These are phyloP conservation scores for Trametes elegans DNA, from an alignment of 768 basidiomycete genomes.

Conservation along the genomic window DNA sequence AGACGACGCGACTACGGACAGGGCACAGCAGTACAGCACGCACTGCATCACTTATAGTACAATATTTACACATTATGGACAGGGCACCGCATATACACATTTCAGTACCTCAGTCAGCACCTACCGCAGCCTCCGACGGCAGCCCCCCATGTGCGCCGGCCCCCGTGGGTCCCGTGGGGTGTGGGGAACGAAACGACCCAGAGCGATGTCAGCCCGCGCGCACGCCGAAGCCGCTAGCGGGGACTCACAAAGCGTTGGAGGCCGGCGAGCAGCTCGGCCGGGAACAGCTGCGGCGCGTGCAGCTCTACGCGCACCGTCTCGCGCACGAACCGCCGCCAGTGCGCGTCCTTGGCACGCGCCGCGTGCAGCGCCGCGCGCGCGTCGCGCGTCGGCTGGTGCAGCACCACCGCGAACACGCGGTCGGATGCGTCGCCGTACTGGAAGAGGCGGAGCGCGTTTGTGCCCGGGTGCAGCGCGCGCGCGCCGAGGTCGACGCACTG, in stretches of 20 bases:
- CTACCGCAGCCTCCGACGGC: too few species aligned
- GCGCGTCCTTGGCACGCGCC: background rate
- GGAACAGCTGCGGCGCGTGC: background rate
- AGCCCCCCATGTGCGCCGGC: too few species aligned
- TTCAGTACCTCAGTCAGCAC: background rate
- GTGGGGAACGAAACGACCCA: too few species aligned
- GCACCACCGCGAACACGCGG: slow-evolving; percentile 17
- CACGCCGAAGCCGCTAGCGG: background rate
- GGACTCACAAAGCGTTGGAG: background rate
- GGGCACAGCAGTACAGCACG: too few species aligned
- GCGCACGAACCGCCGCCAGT: slow-evolving; percentile 6
- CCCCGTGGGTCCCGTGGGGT: too few species aligned
- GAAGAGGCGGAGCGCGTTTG: slow-evolving; percentile 16
- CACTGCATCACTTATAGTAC: slow-evolving; percentile 4
- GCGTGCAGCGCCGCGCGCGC: slow-evolving; percentile 14
- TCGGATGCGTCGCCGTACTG: slow-evolving; percentile 19
- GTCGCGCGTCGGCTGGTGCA: slow-evolving; percentile 19
- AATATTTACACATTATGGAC: background rate
- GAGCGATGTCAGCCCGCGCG: background rate
- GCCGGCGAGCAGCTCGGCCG: background rate
- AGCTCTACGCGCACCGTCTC: slow-evolving; percentile 7
- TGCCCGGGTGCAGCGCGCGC: slow-evolving; percentile 4
- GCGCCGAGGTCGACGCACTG: slow-evolving; percentile 13
- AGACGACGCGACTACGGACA: too few species aligned
- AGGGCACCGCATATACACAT: background rate